These are phyloP conservation scores for Kurtzmaniella quercitrusa DNA, from an alignment of 1,139 yeast species.

Conservation along the genomic window DNA sequence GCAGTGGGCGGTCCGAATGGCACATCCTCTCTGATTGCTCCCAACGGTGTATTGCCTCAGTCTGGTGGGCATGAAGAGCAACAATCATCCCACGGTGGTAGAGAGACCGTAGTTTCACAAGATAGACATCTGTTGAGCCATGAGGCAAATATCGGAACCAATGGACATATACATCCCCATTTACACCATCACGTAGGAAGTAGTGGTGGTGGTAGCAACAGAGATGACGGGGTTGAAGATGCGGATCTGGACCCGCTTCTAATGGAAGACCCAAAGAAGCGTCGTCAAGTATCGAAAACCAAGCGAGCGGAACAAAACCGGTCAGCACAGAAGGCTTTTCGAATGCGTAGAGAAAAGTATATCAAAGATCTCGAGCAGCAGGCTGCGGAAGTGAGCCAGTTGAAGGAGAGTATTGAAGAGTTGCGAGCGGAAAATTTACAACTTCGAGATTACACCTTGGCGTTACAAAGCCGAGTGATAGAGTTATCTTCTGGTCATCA, in stretches of 20 bases:
- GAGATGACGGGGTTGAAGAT: neutral
- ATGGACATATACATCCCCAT: neutral
- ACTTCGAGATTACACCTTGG: constrained; percentile 68
- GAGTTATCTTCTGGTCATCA: constrained; percentile 29
- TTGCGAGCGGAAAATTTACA: constrained; percentile 67
- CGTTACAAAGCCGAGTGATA: constrained; percentile 63
- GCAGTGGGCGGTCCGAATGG: constrained; percentile 28
- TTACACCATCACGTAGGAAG: neutral
- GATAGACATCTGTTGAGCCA: neutral
- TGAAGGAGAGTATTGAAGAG: constrained; percentile 60
- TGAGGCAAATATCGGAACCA: neutral
- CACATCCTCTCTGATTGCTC: constrained; percentile 14
- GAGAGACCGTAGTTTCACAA: neutral
- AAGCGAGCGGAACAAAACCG: constrained; percentile 89
- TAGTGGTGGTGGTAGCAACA: neutral
- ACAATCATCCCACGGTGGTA: constrained; percentile 8
- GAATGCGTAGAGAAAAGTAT: constrained; percentile 74
- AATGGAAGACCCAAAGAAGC: neutral
- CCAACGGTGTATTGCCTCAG: constrained; percentile 5
- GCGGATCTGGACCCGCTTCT: neutral
- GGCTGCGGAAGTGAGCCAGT: constrained; percentile 55
- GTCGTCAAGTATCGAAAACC: constrained; percentile 52
- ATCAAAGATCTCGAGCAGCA: constrained; percentile 73
- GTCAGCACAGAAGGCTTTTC: constrained; percentile 83
- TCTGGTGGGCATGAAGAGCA: constrained; percentile 9